phyloP scores from a whole-genome alignment of 2,329 filamentous ascomycete species.

The Cordyceps javanica region DNA sequence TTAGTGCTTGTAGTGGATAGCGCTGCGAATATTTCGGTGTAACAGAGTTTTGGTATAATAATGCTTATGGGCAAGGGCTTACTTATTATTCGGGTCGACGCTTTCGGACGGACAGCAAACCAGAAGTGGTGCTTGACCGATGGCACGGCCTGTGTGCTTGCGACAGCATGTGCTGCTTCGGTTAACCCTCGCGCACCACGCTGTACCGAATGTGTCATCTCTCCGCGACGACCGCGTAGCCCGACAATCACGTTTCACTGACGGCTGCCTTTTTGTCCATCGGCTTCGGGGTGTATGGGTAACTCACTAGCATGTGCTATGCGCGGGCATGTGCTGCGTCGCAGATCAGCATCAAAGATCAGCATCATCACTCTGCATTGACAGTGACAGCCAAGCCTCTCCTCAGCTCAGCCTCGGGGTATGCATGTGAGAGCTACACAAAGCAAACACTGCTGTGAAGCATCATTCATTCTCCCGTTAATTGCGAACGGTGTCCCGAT shows the following conservation, averaged over 20 bases:
- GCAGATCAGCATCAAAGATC: background rate
- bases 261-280: background rate
- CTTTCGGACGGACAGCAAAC: no score
- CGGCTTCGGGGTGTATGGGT: background rate
- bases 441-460: background rate
- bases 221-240: no score
- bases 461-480: background rate
- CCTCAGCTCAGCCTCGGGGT: background rate
- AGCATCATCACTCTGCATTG: no score
- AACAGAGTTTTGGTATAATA: background rate
- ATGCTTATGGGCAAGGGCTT: background rate
- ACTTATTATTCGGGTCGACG: no score
- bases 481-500: background rate
- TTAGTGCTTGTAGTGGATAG: background rate
- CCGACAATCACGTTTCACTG: no score
- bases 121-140: no score
- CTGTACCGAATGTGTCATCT: background rate
- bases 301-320: background rate
- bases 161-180: no score
- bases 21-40: background rate
- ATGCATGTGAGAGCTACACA: constrained; percentile 2
- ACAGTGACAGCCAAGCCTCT: background rate
- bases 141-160: no score
- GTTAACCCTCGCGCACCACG: no score
- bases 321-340: constrained; percentile 1